phyloP scores from a whole-genome alignment of 176 grass and related monocot genomes.

The Rhynchospora tenuis region DNA sequence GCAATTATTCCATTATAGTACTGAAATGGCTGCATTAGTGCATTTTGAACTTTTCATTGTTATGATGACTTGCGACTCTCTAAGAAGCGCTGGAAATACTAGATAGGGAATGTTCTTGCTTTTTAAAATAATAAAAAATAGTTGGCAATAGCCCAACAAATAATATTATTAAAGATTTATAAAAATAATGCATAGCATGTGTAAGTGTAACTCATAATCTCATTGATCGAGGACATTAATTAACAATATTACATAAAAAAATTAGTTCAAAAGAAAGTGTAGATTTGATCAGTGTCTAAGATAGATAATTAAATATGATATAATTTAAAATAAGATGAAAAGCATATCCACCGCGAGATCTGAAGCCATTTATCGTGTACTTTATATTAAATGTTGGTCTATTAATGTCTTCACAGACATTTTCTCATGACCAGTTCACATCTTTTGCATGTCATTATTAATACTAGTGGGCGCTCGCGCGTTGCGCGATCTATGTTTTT shows the following conservation, averaged over 20 bases:
- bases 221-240: not conserved
- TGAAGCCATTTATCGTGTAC: not conserved
- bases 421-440: not conserved
- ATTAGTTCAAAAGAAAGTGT: not conserved
- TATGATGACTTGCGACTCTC: not conserved
- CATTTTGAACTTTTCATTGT: not conserved
- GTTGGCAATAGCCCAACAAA: no score
- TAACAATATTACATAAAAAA: not conserved
- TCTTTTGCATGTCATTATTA: not conserved
- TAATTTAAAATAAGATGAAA: slow-evolving; percentile 6
- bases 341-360: not conserved
- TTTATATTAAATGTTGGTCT: not conserved
- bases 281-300: not conserved
- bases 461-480: no score
- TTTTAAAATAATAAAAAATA: no score
- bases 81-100: not conserved
- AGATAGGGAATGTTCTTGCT: no score
- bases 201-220: no score
- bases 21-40: not conserved
- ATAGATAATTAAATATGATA: not conserved
- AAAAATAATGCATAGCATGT: no score
- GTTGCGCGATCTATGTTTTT: no score
- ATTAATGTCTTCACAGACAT: not conserved
- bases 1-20: not conserved
- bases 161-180: no score